phyloP scores from a whole-genome alignment of 2,329 filamentous ascomycete genomes.

The Apiospora marii region DNA sequence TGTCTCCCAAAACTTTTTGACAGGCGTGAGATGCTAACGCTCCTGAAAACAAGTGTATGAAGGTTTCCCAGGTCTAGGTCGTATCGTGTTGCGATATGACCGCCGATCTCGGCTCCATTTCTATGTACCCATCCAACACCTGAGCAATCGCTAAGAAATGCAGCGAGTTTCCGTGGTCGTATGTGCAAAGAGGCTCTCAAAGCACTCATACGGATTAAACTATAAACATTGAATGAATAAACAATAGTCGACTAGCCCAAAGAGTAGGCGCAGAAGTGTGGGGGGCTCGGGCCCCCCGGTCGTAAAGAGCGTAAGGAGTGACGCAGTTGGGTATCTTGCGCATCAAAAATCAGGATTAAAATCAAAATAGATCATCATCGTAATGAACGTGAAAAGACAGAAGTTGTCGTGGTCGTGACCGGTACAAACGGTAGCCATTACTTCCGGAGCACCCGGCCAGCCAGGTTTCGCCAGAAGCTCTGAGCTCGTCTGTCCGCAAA shows the following conservation, averaged over 20 bases:
- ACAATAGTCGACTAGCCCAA: slow-evolving; percentile 24
- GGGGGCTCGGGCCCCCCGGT: slow-evolving; percentile 7
- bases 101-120: slow-evolving; percentile 14
- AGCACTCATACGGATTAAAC: slow-evolving; percentile 16
- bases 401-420: slow-evolving; percentile 18
- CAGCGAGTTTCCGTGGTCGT: slow-evolving; percentile 9
- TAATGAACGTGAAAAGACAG: slow-evolving; percentile 23
- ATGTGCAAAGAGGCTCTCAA: slow-evolving; percentile 16
- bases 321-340: slow-evolving; percentile 26
- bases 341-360: slow-evolving; percentile 24
- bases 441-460: slow-evolving; percentile 41
- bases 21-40: slow-evolving; percentile 4
- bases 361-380: slow-evolving; percentile 25
- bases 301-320: slow-evolving; percentile 19
- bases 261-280: not conserved
- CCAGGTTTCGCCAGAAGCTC: slow-evolving; percentile 44
- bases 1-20: slow-evolving; percentile 17
- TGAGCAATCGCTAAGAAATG: slow-evolving; percentile 22
- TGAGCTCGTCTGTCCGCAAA: slow-evolving; percentile 38
- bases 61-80: slow-evolving; percentile 17
- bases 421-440: slow-evolving; percentile 30
- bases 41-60: slow-evolving; percentile 20
- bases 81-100: not conserved
- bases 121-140: slow-evolving; percentile 23
- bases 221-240: slow-evolving; percentile 25